Evolutionary conservation across 352 stramenopile species (phyloP), one percentile per base, ranked within the genome.

Genomic region (Phytophthora pisi): DNA sequence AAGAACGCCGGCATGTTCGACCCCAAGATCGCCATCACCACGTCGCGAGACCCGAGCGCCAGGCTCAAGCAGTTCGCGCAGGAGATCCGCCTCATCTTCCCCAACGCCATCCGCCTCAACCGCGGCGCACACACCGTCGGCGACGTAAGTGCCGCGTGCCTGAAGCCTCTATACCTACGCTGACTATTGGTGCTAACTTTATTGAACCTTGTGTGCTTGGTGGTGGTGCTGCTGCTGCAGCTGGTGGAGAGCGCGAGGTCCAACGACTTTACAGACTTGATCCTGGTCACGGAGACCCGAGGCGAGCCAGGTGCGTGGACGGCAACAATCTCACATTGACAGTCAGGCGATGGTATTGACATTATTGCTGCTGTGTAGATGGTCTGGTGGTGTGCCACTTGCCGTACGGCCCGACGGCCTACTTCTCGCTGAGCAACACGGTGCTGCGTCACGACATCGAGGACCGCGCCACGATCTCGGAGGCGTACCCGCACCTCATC

Each of bases 1-100:
- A 98, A 97, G 70, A 98, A 98, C 74, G 96, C 97, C 5, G 98
- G 97, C 51, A 93, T 98, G 72, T 92, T 96, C 53, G 97, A 99
- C 78, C 98, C 98, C 34, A 98, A 98, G 63, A 90, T 99, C 42
- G 99, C 97, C 64, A 95, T 99, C 31, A 99, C 97, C 7, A 99
- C 98, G 43, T 99, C 93, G 50, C 96, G 97, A 38, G 93, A 99
- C 74, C 98, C 98, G 28, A 98, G 88, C 57, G 97, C 91, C 51
- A 94, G 98, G 13, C 87, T 99, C 28, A 99, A 99, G 77, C 97
- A 99, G 83, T 99, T 99, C 79, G 91, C 97, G n/a, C 99, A 99
- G 87, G 98, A 99, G 88, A 87, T 99, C 47, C 98, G 98, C 31
- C 81, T 98, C 28, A 94, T 99, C 51, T 96, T 99, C 73, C 98